A percentile compares a stretch with the other conserved stretches of the same genome.
Conservation (phyloP, 495 filamentous ascomycete genomes). For the Lineolata rhizophorae region DNA sequence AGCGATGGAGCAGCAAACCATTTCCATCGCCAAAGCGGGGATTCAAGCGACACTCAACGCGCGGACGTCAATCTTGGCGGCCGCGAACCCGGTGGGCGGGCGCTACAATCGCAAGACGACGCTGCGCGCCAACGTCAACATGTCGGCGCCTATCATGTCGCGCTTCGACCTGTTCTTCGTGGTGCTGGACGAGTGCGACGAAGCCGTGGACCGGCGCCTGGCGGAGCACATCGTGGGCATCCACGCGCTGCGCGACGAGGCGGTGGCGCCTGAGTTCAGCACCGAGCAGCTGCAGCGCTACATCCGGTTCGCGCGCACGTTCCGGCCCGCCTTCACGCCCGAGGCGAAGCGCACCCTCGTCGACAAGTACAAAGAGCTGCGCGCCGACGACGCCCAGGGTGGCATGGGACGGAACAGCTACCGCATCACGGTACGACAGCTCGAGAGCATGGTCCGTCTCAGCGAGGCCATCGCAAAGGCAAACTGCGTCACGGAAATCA, state of each 20-base stretch:
- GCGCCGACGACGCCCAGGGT: slow-evolving; percentile 83
- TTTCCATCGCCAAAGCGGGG: slow-evolving; percentile 95
- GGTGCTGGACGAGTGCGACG: slow-evolving; percentile 91
- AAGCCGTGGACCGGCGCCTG: slow-evolving; percentile 68
- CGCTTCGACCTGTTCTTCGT: slow-evolving; percentile 99
- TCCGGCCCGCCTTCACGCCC: slow-evolving; percentile 76
- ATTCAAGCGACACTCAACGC: slow-evolving; percentile 97
- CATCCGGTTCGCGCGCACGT: slow-evolving; percentile 88
- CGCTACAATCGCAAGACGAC: slow-evolving; percentile 93
- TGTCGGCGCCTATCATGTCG: slow-evolving; percentile 96
- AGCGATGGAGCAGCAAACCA: slow-evolving; percentile 99
- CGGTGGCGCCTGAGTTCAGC: slow-evolving; percentile 76
- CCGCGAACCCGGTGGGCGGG: slow-evolving; percentile 88
- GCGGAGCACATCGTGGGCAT: slow-evolving; percentile 89
- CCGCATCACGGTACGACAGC: slow-evolving; percentile 87
- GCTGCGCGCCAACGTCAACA: slow-evolving; percentile 86
- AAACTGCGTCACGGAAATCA: slow-evolving; percentile 86
- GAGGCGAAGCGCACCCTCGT: slow-evolving; percentile 75
- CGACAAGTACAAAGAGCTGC: slow-evolving; percentile 86
- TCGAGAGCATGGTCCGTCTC: slow-evolving; percentile 86
- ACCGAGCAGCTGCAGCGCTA: slow-evolving; percentile 95
- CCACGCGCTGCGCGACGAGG: slow-evolving; percentile 77
- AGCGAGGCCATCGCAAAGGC: slow-evolving; percentile 92
- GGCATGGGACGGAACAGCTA: slow-evolving; percentile 84
- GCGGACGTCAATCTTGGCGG: slow-evolving; percentile 81